Percentiles rank a stretch among this genome's conserved stretches.
Evolutionary conservation across 306 rosid genomes (phyloP).

Genomic region (Inga laurina): DNA sequence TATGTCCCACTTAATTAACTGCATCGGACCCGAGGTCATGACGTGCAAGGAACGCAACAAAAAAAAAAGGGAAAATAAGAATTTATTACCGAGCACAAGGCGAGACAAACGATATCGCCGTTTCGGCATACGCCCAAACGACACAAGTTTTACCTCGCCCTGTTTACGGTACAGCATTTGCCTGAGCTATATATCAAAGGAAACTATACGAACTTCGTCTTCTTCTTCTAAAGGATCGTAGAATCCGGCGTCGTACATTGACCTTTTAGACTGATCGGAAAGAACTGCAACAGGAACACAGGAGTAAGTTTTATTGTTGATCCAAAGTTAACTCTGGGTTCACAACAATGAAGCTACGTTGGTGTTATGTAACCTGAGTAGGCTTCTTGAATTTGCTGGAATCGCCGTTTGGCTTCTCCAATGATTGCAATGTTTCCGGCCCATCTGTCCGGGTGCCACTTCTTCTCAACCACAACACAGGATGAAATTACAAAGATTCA

Average conservation of each 20-base stretch:
- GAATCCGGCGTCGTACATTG: slow-evolving; percentile 91
- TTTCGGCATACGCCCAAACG: slow-evolving; percentile 28
- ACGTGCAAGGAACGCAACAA: neutral
- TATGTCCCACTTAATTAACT: neutral
- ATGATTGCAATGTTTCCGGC: slow-evolving; percentile 54
- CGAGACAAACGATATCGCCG: slow-evolving; percentile 32
- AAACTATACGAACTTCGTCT: slow-evolving; percentile 59
- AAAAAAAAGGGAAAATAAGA: neutral
- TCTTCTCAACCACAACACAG: slow-evolving; percentile 40
- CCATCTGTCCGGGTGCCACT: slow-evolving; percentile 94
- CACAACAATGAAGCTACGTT: neutral
- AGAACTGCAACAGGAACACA: slow-evolving; percentile 60
- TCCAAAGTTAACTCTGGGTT: neutral
- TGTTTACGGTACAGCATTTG: slow-evolving; percentile 12
- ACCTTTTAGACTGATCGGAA: slow-evolving; percentile 80
- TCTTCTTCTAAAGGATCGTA: slow-evolving; percentile 85
- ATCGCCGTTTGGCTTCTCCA: slow-evolving; percentile 82
- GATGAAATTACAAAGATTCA: neutral
- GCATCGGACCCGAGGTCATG: neutral
- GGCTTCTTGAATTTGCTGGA: slow-evolving; percentile 95
- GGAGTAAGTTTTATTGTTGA: neutral
- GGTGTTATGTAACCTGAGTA: slow-evolving; percentile 59
- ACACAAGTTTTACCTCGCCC: slow-evolving; percentile 37
- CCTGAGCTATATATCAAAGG: neutral
- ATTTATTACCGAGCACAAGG: slow-evolving; percentile 34